phyloP scores from a whole-genome alignment of 1,139 yeast genomes.

The Debaryomyces subglobosus region DNA sequence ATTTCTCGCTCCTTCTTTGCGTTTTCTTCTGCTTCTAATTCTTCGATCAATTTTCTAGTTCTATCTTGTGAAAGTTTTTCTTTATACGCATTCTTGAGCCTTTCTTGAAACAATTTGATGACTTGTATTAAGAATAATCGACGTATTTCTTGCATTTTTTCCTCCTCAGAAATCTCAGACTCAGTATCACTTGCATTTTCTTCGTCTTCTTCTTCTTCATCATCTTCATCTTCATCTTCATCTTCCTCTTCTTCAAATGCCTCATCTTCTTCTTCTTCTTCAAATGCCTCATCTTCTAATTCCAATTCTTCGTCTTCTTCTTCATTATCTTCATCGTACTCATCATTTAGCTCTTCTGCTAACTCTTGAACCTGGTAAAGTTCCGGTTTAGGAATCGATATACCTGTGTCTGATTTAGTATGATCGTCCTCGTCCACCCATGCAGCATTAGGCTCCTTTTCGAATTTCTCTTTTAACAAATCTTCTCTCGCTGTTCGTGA shows the following conservation, averaged over 20 bases:
- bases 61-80: constrained; percentile 76
- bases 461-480: constrained; percentile 24
- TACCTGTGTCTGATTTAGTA: background rate
- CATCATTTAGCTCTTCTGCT: constrained; percentile 18
- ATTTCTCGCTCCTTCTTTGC: constrained; percentile 71
- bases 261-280: constrained; percentile 26
- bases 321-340: constrained; percentile 23
- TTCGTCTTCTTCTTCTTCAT: constrained; percentile 34
- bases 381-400: background rate
- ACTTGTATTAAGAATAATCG: constrained; percentile 74
- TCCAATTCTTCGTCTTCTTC: constrained; percentile 24
- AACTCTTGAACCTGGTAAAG: background rate
- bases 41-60: constrained; percentile 71
- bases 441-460: constrained; percentile 13
- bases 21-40: constrained; percentile 75
- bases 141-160: constrained; percentile 74
- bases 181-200: constrained; percentile 40
- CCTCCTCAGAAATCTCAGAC: constrained; percentile 59
- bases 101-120: constrained; percentile 70
- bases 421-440: constrained; percentile 31
- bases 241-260: constrained; percentile 29
- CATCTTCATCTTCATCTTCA: constrained; percentile 31
- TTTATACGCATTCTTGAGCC: constrained; percentile 71
- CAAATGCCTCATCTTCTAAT: constrained; percentile 28
- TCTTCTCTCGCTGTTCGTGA: constrained; percentile 56